These are phyloP conservation scores for Biscogniauxia mediterranea DNA, from an alignment of 2,329 filamentous ascomycete species.

Conservation along the genomic window DNA sequence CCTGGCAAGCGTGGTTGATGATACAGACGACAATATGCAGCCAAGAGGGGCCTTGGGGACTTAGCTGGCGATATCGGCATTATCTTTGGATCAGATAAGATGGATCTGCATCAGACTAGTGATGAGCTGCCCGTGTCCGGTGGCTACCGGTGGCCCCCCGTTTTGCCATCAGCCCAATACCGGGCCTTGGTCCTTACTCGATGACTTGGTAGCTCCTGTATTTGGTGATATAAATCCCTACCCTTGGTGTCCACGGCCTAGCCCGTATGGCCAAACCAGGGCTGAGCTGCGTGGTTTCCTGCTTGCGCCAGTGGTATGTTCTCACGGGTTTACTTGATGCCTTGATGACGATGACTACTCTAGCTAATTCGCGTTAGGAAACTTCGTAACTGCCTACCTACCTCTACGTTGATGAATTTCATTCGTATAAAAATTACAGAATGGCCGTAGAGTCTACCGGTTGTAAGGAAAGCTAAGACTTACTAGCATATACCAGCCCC, in stretches of 20 bases:
- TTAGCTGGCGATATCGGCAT: slow-evolving; percentile 42
- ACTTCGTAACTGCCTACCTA: background rate
- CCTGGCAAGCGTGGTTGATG: slow-evolving; percentile 9
- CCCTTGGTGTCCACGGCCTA: background rate
- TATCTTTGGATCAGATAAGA: slow-evolving; percentile 57
- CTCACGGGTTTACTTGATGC: background rate
- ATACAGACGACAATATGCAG: slow-evolving; percentile 19
- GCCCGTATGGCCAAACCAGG: background rate
- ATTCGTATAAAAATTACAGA: background rate
- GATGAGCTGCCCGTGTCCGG: slow-evolving; percentile 10
- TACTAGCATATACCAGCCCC: background rate
- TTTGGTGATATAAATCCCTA: background rate
- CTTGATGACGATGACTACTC: background rate
- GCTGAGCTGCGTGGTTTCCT: background rate
- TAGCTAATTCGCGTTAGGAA: background rate
- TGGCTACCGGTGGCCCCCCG: slow-evolving; percentile 11
- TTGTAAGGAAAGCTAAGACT: background rate
- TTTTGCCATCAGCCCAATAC: slow-evolving; percentile 1
- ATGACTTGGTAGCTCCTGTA: background rate
- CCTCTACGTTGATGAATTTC: background rate
- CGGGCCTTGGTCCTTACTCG: background rate
- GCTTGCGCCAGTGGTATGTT: background rate
- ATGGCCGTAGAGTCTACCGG: background rate
- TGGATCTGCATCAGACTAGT: slow-evolving; percentile 32
- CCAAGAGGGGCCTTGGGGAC: slow-evolving; percentile 20